Evolutionary conservation across 2,329 filamentous ascomycete genomes (phyloP), one percentile per base, ranked within the genome.

Genomic region (Alternaria sp.): DNA sequence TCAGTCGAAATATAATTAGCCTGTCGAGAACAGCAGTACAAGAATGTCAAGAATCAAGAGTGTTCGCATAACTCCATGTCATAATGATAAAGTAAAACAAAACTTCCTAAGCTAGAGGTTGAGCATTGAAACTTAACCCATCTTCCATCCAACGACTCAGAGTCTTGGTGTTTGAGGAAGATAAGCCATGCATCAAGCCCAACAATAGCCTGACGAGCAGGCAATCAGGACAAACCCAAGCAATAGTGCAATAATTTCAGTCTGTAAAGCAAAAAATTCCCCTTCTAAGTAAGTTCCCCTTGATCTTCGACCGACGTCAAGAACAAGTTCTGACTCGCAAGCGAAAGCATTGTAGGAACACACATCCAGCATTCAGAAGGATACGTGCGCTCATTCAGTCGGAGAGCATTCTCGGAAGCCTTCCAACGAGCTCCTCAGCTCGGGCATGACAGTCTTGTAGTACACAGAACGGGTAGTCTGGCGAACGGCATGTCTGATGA

Each of bases 401-500:
- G 32, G 32, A 50, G 20, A 12, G 32, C 34, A 36, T 25, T 20
- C 32, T 50, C 20, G 8, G 5, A 18, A 50, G 20, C 9, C 46
- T n/a, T 27, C 46, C 32, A 38, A 18, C 32, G 32, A 50, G 14
- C 46, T 36, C 32, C 18, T 27, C 46, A 50, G 22, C 30, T 50
- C 32, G 14, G 46, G 22, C 46, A 36, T 36, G 46, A 50, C 32
- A 50, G 30, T 50, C 46, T 50, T 38, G 20, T 25, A 27, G 32
- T 25, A 50, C 22, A 20, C 20, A 50, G 46, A 18, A 36, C 34
- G 30, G 46, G 46, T 25, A 50, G 20, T 50, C 41, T 16, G 51
- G 46, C 57, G 40, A 38, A 45, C 56, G 34, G 45, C 20, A 52
- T 54, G 38, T 27, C 44, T 36, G 44, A 34, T 41, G 32, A 52